Conservation (phyloP, 31 red algal species). For the Odonthalia washingtoniensis region DNA sequence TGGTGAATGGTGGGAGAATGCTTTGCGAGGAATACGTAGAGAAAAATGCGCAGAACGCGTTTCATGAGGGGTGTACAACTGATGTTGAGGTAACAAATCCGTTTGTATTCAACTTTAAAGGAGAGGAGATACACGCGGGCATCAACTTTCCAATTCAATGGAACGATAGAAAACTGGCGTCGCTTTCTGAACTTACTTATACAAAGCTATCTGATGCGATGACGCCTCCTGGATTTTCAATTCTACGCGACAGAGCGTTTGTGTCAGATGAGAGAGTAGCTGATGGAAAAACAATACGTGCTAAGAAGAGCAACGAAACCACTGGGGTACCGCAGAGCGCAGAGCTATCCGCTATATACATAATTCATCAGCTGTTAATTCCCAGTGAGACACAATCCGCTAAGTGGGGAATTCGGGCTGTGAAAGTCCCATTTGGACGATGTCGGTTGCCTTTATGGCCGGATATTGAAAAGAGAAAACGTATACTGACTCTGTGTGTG, state of each 20-base stretch:
- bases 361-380: conserved; percentile 6
- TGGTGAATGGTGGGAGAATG: too few relatives aligned
- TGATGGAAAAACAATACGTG: conserved; percentile 25
- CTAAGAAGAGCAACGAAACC: conserved; percentile 23
- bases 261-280: background rate
- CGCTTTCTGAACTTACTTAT: conserved; percentile 1
- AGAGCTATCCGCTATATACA: conserved; percentile 3
- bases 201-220: conserved; percentile 3
- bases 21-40: too few relatives aligned
- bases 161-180: background rate
- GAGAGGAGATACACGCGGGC: conserved; percentile 6
- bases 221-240: conserved; percentile 33
- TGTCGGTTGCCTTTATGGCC: background rate
- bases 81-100: background rate
- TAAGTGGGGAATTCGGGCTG: conserved; percentile 28
- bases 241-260: conserved; percentile 40
- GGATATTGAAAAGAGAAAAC: background rate
- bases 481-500: too few relatives aligned
- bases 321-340: background rate
- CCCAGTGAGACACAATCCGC: conserved; percentile 31
- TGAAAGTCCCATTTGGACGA: conserved; percentile 30
- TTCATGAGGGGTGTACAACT: too few relatives aligned
- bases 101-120: conserved; percentile 13
- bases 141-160: conserved; percentile 12
- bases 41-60: too few relatives aligned